These are phyloP conservation scores for Salix suchowensis DNA, from an alignment of 345 rosid genomes.

Conservation along the genomic window DNA sequence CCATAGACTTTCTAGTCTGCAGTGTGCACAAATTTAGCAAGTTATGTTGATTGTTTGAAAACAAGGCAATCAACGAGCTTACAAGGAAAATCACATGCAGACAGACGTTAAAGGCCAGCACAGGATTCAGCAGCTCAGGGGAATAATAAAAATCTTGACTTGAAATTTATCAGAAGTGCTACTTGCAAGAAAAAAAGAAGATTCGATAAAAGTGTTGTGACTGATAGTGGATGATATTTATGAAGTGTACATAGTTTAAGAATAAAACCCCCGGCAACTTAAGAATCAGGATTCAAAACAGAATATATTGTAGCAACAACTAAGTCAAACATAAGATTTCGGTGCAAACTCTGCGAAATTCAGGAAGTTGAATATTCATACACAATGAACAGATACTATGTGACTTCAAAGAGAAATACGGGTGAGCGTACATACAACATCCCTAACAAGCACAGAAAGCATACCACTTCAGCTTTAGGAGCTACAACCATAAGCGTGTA, in stretches of 20 bases:
- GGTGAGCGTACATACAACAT: background rate
- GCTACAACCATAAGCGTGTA: constrained; percentile 90
- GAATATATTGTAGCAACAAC: background rate
- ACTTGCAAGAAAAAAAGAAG: background rate
- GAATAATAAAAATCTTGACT: background rate
- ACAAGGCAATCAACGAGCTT: background rate
- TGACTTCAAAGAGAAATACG: background rate
- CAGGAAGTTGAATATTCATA: background rate
- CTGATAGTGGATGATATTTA: background rate
- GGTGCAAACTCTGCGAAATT: background rate
- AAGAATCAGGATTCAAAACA: background rate
- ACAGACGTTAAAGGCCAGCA: background rate
- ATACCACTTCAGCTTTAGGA: constrained; percentile 75
- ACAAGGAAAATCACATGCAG: background rate
- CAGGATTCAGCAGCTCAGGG: background rate
- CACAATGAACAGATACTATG: background rate
- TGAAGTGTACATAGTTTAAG: background rate
- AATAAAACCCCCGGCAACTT: background rate
- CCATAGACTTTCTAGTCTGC: constrained; percentile 80
- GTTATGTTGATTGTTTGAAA: background rate
- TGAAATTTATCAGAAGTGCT: background rate
- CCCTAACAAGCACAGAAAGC: constrained; percentile 10
- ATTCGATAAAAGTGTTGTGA: background rate
- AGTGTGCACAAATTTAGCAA: background rate
- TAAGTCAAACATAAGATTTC: background rate